Percentiles rank a stretch among this genome's conserved stretches.
Conservation (phyloP, 2,329 filamentous ascomycete genomes). For the Aspergillus brunneoviolaceus region DNA sequence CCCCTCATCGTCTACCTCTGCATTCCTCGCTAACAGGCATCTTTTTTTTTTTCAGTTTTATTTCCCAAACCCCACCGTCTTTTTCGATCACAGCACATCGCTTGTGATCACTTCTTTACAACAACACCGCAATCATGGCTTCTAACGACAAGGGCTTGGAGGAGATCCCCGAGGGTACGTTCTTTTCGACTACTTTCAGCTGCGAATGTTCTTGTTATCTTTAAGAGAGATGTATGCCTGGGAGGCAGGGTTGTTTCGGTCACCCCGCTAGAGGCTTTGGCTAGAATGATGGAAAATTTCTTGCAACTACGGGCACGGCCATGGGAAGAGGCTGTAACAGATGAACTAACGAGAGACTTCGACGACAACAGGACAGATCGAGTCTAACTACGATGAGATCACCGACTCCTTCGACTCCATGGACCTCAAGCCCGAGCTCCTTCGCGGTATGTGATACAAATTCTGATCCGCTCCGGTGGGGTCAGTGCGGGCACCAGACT, state of each 20-base stretch:
- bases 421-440: constrained; percentile 94
- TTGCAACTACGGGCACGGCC: constrained; percentile 16
- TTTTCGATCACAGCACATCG: constrained; percentile 69
- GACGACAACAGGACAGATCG: constrained; percentile 77
- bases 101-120: constrained; percentile 63
- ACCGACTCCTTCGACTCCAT: constrained; percentile 99
- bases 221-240: not conserved
- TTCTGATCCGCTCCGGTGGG: constrained; percentile 18
- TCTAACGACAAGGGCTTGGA: constrained; percentile 90
- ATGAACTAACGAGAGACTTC: constrained; percentile 15
- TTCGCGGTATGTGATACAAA: constrained; percentile 68
- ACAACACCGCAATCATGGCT: constrained; percentile 88
- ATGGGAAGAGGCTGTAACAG: not conserved
- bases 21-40: constrained; percentile 34
- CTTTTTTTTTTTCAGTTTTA: constrained; percentile 28
- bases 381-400: constrained; percentile 99
- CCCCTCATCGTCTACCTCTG: constrained; percentile 31
- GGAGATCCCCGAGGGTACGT: constrained; percentile 92
- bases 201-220: constrained; percentile 10
- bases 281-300: constrained; percentile 2
- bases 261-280: constrained; percentile 1
- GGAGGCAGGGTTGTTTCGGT: not conserved
- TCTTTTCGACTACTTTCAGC: constrained; percentile 11
- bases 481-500: constrained; percentile 30
- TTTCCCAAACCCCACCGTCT: constrained; percentile 30